A percentile compares a stretch with the other conserved stretches of the same genome.
phyloP scores from a whole-genome alignment of 1,139 yeast genomes.

The Meyerozyma carpophila region DNA sequence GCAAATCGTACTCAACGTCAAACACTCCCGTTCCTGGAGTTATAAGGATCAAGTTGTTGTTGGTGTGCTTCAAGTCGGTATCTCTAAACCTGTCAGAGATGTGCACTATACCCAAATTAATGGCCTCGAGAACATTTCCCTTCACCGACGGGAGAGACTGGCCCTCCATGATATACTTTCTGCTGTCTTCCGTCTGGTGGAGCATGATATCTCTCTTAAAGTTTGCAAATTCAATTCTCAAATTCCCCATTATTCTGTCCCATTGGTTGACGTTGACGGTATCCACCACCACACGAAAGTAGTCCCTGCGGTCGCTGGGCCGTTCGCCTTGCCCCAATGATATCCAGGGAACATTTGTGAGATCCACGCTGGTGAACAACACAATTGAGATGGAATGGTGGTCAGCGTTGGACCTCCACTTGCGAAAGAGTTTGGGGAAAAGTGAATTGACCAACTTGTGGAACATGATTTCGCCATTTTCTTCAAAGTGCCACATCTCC shows the following conservation, averaged over 20 bases:
- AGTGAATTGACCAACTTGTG: conserved; percentile 87
- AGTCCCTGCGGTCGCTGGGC: conserved; percentile 65
- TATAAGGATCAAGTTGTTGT: conserved; percentile 76
- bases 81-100: conserved; percentile 79
- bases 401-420: conserved; percentile 82
- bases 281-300: conserved; percentile 90
- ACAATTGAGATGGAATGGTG: conserved; percentile 92
- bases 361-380: conserved; percentile 76
- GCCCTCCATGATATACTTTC: conserved; percentile 40
- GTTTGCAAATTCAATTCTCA: conserved; percentile 79
- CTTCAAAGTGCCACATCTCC: conserved; percentile 99
- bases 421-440: conserved; percentile 81
- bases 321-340: conserved; percentile 68
- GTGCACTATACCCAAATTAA: conserved; percentile 75
- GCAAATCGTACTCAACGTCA: conserved; percentile 81
- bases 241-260: conserved; percentile 86
- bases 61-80: conserved; percentile 81
- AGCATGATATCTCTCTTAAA: conserved; percentile 70
- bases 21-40: conserved; percentile 93
- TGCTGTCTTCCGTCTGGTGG: conserved; percentile 34
- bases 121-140: conserved; percentile 83
- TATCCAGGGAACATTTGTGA: conserved; percentile 51
- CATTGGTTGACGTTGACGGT: conserved; percentile 84
- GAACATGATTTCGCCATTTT: conserved; percentile 89
- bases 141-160: conserved; percentile 78